Conservation (phyloP, 768 basidiomycete genomes). For the Auricularia sp. region DNA sequence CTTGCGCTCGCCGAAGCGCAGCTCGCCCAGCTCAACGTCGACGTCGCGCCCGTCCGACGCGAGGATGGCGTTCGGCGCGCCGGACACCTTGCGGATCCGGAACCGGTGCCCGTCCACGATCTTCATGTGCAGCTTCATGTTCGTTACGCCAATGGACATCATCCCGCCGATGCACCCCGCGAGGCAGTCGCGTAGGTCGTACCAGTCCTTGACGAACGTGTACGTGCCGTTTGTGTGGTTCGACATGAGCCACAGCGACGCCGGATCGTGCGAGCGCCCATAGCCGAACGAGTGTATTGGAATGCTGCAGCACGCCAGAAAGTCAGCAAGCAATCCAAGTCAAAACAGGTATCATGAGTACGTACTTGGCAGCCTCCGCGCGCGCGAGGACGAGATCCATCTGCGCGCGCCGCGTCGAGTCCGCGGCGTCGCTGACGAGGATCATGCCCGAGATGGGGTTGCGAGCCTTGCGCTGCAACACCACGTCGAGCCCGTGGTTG, state of each 20-base stretch:
- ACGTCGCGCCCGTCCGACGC: constrained; percentile 89
- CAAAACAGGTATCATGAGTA: neutral
- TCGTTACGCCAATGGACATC: constrained; percentile 86
- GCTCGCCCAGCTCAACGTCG: constrained; percentile 88
- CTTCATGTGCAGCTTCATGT: constrained; percentile 93
- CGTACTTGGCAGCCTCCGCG: constrained; percentile 81
- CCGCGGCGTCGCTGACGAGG: constrained; percentile 85
- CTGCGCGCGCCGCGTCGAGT: constrained; percentile 85
- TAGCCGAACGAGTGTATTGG: constrained; percentile 98
- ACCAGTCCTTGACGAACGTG: constrained; percentile 75
- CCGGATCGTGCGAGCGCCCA: constrained; percentile 93
- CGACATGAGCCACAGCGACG: constrained; percentile 96
- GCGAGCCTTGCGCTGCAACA: constrained; percentile 85
- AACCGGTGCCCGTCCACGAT: constrained; percentile 86
- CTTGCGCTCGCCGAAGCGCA: constrained; percentile 91
- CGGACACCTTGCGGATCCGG: constrained; percentile 89
- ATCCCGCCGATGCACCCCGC: constrained; percentile 94
- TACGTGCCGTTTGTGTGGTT: constrained; percentile 97
- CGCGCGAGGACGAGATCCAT: constrained; percentile 98
- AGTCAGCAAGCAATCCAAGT: neutral
- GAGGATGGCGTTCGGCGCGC: constrained; percentile 77
- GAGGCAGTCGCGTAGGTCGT: constrained; percentile 84
- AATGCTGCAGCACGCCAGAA: constrained; percentile 28
- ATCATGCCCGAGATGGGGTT: constrained; percentile 88
- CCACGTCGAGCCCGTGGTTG: constrained; percentile 89